Evolutionary conservation across 805 yeast species (phyloP).

Genomic region (Yarrowia alimentaria): DNA sequence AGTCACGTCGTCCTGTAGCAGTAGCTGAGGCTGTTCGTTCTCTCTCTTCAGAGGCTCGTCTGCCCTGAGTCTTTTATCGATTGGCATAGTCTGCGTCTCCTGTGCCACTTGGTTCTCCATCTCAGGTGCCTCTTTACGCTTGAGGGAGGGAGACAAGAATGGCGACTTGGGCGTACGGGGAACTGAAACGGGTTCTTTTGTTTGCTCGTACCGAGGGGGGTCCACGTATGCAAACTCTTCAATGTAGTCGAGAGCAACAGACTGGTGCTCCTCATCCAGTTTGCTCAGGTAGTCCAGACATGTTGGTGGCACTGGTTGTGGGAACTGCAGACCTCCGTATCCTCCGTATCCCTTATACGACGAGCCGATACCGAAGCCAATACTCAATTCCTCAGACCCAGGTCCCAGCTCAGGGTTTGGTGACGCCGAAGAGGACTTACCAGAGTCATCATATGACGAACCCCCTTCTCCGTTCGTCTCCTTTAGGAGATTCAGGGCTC

Average conservation of each 20-base stretch:
- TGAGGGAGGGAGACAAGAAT: constrained; percentile 7
- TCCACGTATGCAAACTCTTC: constrained; percentile 13
- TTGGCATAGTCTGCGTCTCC: constrained; percentile 10
- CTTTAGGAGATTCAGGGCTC: constrained; percentile 21
- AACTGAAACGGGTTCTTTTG: constrained; percentile 4
- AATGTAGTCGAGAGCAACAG: constrained; percentile 20
- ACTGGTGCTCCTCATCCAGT: constrained; percentile 8
- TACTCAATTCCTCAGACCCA: neutral
- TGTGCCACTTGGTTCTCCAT: constrained; percentile 3
- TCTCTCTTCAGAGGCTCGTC: neutral
- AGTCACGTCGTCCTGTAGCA: too few relatives aligned
- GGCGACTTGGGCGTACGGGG: constrained; percentile 20
- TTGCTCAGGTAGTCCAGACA: constrained; percentile 14
- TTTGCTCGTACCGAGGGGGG: constrained; percentile 8
- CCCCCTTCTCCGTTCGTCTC: constrained; percentile 24
- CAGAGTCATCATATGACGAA: constrained; percentile 16
- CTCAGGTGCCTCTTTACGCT: constrained; percentile 5
- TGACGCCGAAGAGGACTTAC: constrained; percentile 10
- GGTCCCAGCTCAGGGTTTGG: constrained; percentile 10
- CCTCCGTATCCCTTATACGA: constrained; percentile 25
- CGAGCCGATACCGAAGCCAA: constrained; percentile 15
- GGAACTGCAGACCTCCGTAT: constrained; percentile 25
- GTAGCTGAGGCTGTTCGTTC: neutral
- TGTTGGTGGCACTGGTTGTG: constrained; percentile 19
- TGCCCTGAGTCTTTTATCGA: constrained; percentile 7